Evolutionary conservation across 306 rosid species (phyloP), one percentile per base, ranked within the genome.

Genomic region (Ammopiptanthus mongolicus): DNA sequence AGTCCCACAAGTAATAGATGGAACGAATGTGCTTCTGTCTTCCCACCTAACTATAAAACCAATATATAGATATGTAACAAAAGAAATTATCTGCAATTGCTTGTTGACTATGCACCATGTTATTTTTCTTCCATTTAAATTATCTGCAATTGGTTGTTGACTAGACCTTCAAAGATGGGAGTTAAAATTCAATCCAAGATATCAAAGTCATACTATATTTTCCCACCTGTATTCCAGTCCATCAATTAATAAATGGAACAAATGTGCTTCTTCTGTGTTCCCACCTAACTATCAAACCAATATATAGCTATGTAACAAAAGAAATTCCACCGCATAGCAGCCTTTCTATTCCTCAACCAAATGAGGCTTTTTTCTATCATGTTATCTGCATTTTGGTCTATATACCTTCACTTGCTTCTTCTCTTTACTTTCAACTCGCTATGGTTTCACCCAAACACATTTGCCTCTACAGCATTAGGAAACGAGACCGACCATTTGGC

Each of bases 401-500:
- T 23, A 58, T 34, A 4, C 19, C 55, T 37, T 9, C 8, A 5
- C 8, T 0, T 57, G 11, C 2, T 28, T 73, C 58, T 58, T 41
- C 33, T 73, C 33, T 5, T 29, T 42, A 58, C 33, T 3, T 13
- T 15, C 13, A 57, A 3, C 29, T 10, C 3, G 0, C 19, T 44
- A 0, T 73, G 3, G 18, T 42, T 17, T 13, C 19, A 11, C 34
- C 33, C 44, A 0, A 23, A 17, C 15, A 9, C 2, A 6, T 0
- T 23, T 21, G 60, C 57, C 13, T 4, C 17, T 25, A 5, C n/a
- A n/a, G n/a, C 33, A 10, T 8, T 2, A 29, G 57, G 34, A 50
- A 80, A 69, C 11, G 72, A 78, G 7, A 61, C 65, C 0, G 80
- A 76, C 15, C 41, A 5, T 5, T 65, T 69, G 3, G 82, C 84